Percentiles rank a stretch among this genome's conserved stretches.
phyloP scores from a whole-genome alignment of 225 moss, liverwort and hornwort species.

The Anthoceros angustus region DNA sequence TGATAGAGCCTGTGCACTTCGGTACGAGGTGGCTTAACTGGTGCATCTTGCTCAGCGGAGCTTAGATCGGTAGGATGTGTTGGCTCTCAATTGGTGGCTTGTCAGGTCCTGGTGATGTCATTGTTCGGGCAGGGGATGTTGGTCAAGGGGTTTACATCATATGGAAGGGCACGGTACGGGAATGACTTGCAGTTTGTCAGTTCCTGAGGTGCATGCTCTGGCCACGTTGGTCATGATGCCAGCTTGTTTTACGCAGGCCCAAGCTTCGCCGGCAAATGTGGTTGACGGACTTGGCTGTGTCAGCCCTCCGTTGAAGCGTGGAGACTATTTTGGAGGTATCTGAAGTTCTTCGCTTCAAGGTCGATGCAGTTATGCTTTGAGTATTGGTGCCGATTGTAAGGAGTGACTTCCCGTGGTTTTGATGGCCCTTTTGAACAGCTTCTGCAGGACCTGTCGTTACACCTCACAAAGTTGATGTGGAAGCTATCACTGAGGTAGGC shows the following conservation, averaged over 20 bases:
- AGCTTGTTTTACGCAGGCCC: slow-evolving; percentile 18
- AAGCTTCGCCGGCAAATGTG: slow-evolving; percentile 19
- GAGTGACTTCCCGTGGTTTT: slow-evolving; percentile 9
- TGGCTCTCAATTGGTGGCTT: not conserved
- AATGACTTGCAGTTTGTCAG: not conserved
- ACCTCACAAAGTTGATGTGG: slow-evolving; percentile 36
- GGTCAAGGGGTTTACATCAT: slow-evolving; percentile 41
- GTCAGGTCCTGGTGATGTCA: slow-evolving; percentile 26
- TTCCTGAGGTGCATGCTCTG: not conserved
- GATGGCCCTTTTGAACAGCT: slow-evolving; percentile 22
- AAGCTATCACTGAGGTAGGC: slow-evolving; percentile 33
- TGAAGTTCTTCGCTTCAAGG: slow-evolving; percentile 1
- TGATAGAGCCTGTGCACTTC: slow-evolving; percentile 28
- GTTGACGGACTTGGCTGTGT: slow-evolving; percentile 13
- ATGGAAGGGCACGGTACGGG: slow-evolving; percentile 27
- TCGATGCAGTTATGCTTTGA: not conserved
- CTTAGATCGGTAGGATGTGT: not conserved
- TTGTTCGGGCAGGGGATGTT: slow-evolving; percentile 26
- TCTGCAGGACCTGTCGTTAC: slow-evolving; percentile 30
- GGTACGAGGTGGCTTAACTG: slow-evolving; percentile 13
- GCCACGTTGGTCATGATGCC: not conserved
- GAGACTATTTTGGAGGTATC: slow-evolving; percentile 42
- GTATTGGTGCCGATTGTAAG: not conserved
- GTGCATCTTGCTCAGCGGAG: not conserved
- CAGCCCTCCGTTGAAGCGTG: slow-evolving; percentile 19